phyloP scores from a whole-genome alignment of 441 rosid genomes.

The Bocquillonia castaneifolia region DNA sequence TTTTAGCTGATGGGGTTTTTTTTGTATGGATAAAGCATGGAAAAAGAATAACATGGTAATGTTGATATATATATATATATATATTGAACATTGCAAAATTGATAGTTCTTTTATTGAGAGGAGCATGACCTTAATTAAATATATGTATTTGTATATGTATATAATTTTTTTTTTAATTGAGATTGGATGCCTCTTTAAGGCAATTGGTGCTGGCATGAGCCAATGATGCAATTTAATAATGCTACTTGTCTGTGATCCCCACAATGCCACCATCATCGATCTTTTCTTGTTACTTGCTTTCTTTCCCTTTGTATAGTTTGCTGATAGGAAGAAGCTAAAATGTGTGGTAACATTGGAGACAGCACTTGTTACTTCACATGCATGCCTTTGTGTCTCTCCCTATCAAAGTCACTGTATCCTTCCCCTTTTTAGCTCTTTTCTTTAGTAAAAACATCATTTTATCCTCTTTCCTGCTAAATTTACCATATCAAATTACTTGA shows the following conservation, averaged over 20 bases:
- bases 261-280: too few species aligned
- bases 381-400: slow-evolving; percentile 12
- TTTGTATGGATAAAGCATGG: neutral
- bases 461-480: slow-evolving; percentile 16
- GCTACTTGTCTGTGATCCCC: slow-evolving; percentile 27
- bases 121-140: slow-evolving; percentile 14
- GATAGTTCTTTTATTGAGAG: slow-evolving; percentile 9
- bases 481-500: slow-evolving; percentile 19
- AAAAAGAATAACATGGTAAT: slow-evolving; percentile 11
- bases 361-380: slow-evolving; percentile 30
- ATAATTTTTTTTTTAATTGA: neutral
- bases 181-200: slow-evolving; percentile 19
- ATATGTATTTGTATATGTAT: too few species aligned
- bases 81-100: slow-evolving; percentile 16
- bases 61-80: neutral
- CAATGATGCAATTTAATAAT: slow-evolving; percentile 35
- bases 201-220: slow-evolving; percentile 29
- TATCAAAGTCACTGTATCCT: slow-evolving; percentile 20
- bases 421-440: slow-evolving; percentile 15
- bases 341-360: slow-evolving; percentile 19
- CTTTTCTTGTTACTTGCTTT: too few species aligned
- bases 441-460: slow-evolving; percentile 3
- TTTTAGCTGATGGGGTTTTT: slow-evolving; percentile 2
- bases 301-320: neutral
- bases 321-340: slow-evolving; percentile 5